phyloP scores from a whole-genome alignment of 2,329 filamentous ascomycete genomes.

The Thielaviopsis musarum region DNA sequence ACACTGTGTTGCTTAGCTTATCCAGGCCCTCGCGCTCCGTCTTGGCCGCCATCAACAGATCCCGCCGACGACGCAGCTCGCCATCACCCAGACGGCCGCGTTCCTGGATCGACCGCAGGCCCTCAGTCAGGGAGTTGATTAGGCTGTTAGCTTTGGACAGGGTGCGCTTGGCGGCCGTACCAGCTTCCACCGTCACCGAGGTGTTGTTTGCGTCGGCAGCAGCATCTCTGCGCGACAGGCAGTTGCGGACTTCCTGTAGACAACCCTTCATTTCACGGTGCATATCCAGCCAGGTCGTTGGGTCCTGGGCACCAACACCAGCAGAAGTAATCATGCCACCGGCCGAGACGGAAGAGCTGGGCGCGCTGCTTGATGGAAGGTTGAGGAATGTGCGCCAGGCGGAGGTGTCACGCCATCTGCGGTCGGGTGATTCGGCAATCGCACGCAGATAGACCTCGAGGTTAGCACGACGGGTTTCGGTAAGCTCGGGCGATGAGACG shows the following conservation, averaged over 20 bases:
- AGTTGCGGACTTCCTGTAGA: slow-evolving; percentile 49
- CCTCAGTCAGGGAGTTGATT: slow-evolving; percentile 47
- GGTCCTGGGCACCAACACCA: slow-evolving; percentile 32
- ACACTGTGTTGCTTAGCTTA: slow-evolving; percentile 44
- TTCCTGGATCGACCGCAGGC: slow-evolving; percentile 40
- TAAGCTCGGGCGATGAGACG: slow-evolving; percentile 49
- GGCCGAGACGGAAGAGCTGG: slow-evolving; percentile 31
- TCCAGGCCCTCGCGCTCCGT: slow-evolving; percentile 65
- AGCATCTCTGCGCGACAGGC: slow-evolving; percentile 50
- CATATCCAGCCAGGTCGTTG: slow-evolving; percentile 59
- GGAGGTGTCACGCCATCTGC: slow-evolving; percentile 56
- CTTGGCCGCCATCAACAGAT: slow-evolving; percentile 50
- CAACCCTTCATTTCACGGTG: slow-evolving; percentile 56
- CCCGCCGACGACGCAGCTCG: slow-evolving; percentile 53
- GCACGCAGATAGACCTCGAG: slow-evolving; percentile 56
- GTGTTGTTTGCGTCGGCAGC: slow-evolving; percentile 24
- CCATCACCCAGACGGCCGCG: slow-evolving; percentile 48
- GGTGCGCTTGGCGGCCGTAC: slow-evolving; percentile 56
- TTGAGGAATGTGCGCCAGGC: slow-evolving; percentile 61
- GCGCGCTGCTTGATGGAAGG: slow-evolving; percentile 38
- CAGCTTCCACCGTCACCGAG: slow-evolving; percentile 39
- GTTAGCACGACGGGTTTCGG: slow-evolving; percentile 49
- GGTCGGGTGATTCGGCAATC: slow-evolving; percentile 57
- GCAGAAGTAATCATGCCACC: slow-evolving; percentile 26
- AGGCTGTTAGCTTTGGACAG: slow-evolving; percentile 52